phyloP scores from a whole-genome alignment of 768 basidiomycete species.

The Leccinum subtestaceum region DNA sequence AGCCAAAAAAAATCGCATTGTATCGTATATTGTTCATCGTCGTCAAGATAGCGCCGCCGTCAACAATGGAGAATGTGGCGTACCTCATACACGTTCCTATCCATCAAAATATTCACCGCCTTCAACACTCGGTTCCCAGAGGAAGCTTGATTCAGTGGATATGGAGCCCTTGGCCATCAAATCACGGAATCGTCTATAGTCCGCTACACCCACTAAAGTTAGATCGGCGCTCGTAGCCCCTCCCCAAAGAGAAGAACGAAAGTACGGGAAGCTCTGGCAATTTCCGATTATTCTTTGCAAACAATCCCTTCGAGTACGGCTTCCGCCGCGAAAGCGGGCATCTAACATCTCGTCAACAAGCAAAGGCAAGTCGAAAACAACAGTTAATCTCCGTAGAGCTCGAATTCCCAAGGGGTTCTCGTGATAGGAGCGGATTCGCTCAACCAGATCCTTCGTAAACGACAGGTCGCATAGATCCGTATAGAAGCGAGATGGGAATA shows the following conservation, averaged over 20 bases:
- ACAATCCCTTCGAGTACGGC: constrained; percentile 15
- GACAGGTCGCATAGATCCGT: constrained; percentile 76
- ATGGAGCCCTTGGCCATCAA: background rate
- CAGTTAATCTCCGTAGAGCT: constrained; percentile 50
- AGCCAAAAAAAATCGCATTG: constrained; percentile 1
- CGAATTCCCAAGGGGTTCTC: constrained; percentile 72
- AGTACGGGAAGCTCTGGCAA: constrained; percentile 15
- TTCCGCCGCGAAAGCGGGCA: constrained; percentile 21
- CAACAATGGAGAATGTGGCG: constrained; percentile 12
- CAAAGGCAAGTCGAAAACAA: constrained; percentile 11
- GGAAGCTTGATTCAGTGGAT: constrained; percentile 10
- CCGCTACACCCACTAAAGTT: constrained; percentile 10
- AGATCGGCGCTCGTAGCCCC: constrained; percentile 26
- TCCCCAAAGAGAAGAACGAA: constrained; percentile 3
- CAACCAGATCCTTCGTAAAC: constrained; percentile 76
- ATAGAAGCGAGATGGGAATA: constrained; percentile 71
- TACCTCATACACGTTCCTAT: constrained; percentile 8
- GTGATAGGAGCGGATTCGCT: constrained; percentile 52
- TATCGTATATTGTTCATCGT: constrained; percentile 1
- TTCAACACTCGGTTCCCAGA: constrained; percentile 8
- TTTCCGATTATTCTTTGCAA: constrained; percentile 23
- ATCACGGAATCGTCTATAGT: constrained; percentile 20
- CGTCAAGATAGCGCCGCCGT: constrained; percentile 9
- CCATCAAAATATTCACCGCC: constrained; percentile 3
- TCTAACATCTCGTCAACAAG: constrained; percentile 17